A percentile compares a stretch with the other conserved stretches of the same genome.
These are phyloP conservation scores for Chondrostereum purpureum DNA, from an alignment of 1,284 basidiomycete species.

Conservation along the genomic window DNA sequence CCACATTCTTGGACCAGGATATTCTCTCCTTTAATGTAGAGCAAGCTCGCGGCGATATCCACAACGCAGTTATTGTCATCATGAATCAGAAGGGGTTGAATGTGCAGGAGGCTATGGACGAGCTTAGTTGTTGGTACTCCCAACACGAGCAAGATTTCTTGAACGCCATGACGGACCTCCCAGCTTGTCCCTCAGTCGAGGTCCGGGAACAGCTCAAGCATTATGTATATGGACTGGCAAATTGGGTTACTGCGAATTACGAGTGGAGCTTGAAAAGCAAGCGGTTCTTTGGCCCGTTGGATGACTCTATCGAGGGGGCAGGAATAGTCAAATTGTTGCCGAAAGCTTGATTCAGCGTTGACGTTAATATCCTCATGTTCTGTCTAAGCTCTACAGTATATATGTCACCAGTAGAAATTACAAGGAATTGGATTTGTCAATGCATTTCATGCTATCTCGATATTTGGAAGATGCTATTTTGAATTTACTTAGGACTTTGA, in stretches of 20 bases:
- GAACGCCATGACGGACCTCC: slow-evolving; percentile 20
- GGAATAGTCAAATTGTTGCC: too few relatives aligned
- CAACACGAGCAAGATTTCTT: too few relatives aligned
- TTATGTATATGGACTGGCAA: slow-evolving; percentile 34
- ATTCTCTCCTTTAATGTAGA: slow-evolving; percentile 36
- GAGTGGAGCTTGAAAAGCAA: too few relatives aligned
- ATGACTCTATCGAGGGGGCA: too few relatives aligned
- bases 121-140: slow-evolving; percentile 20
- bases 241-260: slow-evolving; percentile 40
- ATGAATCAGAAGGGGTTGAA: slow-evolving; percentile 29
- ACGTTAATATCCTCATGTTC: too few relatives aligned
- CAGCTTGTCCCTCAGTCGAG: slow-evolving; percentile 23
- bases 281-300: slow-evolving; percentile 40
- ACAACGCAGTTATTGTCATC: slow-evolving; percentile 40
- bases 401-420: too few relatives aligned
- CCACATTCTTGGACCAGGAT: slow-evolving; percentile 29
- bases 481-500: too few relatives aligned
- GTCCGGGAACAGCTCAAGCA: slow-evolving; percentile 19
- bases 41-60: slow-evolving; percentile 36
- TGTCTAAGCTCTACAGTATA: too few relatives aligned
- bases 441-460: too few relatives aligned
- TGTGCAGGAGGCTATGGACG: slow-evolving; percentile 29
- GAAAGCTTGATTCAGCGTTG: too few relatives aligned
- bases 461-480: too few relatives aligned
- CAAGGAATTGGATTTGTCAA: too few relatives aligned